Percentiles rank a stretch among this genome's conserved stretches.
phyloP scores from a whole-genome alignment of 139 green algal genomes.

The Auxenochlorella pyrenoidosa region DNA sequence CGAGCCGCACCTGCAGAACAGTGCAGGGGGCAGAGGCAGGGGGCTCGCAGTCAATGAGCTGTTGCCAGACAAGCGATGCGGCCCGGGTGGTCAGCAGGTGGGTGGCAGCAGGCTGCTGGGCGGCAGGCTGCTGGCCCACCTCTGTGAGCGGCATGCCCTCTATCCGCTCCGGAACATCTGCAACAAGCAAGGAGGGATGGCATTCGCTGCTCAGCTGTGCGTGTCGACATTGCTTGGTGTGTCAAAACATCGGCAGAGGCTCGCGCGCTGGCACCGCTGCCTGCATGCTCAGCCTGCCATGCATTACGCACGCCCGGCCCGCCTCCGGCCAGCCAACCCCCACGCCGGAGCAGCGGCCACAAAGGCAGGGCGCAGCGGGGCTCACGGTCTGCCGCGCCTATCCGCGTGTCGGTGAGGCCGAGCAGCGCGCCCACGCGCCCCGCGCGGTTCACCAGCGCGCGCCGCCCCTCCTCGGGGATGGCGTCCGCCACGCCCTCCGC shows the following conservation, averaged over 20 bases:
- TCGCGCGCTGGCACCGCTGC: not conserved
- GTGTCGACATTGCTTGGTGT: too few relatives aligned
- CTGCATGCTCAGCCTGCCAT: too few relatives aligned
- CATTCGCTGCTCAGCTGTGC: not conserved
- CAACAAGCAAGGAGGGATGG: not conserved
- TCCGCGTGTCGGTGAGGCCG: constrained; percentile 48
- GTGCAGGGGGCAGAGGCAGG: too few relatives aligned
- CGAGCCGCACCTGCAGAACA: constrained; percentile 36
- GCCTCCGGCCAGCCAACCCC: not conserved
- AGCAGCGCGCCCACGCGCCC: constrained; percentile 58
- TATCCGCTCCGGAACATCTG: constrained; percentile 58
- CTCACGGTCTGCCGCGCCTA: constrained; percentile 29
- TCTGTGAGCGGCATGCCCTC: constrained; percentile 66
- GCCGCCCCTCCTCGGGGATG: constrained; percentile 44
- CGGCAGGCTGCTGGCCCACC: not conserved
- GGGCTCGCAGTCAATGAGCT: too few relatives aligned
- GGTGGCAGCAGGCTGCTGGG: too few relatives aligned
- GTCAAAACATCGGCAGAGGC: too few relatives aligned
- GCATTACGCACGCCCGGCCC: not conserved
- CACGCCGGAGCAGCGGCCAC: too few relatives aligned
- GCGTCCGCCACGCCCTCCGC: constrained; percentile 63
- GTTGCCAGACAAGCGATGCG: too few relatives aligned
- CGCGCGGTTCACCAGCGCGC: constrained; percentile 13
- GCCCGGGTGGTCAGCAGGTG: too few relatives aligned
- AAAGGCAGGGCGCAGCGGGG: not conserved